phyloP scores from a whole-genome alignment of 1,139 yeast species.

The Blastobotrys buckinghamii region DNA sequence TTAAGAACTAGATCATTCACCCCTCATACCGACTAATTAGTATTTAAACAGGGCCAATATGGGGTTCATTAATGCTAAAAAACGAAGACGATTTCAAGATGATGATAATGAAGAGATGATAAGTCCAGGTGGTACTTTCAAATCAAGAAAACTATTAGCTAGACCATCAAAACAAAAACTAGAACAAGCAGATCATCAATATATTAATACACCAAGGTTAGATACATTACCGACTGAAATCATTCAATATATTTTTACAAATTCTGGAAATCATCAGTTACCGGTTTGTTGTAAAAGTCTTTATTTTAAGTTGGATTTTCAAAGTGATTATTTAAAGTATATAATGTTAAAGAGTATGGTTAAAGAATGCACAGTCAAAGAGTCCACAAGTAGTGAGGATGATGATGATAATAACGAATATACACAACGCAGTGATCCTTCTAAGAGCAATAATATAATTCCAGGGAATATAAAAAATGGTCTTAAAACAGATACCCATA shows the following conservation, averaged over 20 bases:
- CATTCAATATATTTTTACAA: constrained; percentile 16
- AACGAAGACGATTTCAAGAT: not conserved
- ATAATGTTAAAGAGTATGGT: constrained; percentile 8
- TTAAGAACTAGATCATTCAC: too few species aligned
- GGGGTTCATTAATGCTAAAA: constrained; percentile 8
- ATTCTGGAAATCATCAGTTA: constrained; percentile 14
- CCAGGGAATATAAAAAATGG: not conserved
- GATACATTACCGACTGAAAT: constrained; percentile 19
- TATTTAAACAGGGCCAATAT: too few species aligned
- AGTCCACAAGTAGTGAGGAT: too few species aligned
- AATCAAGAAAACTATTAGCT: not conserved
- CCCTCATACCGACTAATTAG: too few species aligned
- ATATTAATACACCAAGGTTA: not conserved
- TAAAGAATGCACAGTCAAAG: too few species aligned
- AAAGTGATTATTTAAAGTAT: not conserved
- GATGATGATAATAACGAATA: too few species aligned
- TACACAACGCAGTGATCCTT: too few species aligned
- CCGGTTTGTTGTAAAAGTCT: constrained; percentile 12
- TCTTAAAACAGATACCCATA: not conserved
- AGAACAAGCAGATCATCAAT: too few species aligned
- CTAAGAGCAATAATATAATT: constrained; percentile 4
- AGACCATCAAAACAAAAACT: not conserved
- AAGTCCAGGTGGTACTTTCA: not conserved
- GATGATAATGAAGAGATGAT: not conserved
- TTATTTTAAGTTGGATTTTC: constrained; percentile 7